These are phyloP conservation scores for Malassezia sympodialis DNA, from an alignment of 1,284 basidiomycete species.

Conservation along the genomic window DNA sequence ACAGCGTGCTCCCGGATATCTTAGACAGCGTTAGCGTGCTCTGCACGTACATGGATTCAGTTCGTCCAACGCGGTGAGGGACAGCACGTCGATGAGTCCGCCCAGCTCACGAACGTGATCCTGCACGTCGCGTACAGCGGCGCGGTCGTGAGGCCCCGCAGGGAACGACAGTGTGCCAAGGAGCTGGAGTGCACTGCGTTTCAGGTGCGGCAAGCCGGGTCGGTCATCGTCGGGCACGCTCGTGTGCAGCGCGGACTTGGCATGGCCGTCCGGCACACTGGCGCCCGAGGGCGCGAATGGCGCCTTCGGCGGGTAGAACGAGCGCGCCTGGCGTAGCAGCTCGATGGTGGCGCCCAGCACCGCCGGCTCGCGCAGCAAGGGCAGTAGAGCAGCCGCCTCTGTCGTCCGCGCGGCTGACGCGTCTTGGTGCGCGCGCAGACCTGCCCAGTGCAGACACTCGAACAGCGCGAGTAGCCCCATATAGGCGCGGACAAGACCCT, in stretches of 20 bases:
- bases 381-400: background rate
- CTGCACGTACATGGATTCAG: slow-evolving; percentile 31
- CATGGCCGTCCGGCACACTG: background rate
- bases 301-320: slow-evolving; percentile 7
- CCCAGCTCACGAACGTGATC: slow-evolving; percentile 30
- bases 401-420: background rate
- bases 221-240: background rate
- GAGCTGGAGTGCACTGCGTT: slow-evolving; percentile 12
- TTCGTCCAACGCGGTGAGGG: slow-evolving; percentile 39
- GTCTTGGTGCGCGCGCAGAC: slow-evolving; percentile 12
- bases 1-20: slow-evolving; percentile 44
- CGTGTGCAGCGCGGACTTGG: background rate
- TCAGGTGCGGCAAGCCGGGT: slow-evolving; percentile 10
- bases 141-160: background rate
- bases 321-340: slow-evolving; percentile 2
- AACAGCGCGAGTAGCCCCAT: slow-evolving; percentile 15
- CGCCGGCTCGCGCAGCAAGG: slow-evolving; percentile 5
- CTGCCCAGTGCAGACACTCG: background rate
- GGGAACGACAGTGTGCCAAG: slow-evolving; percentile 8
- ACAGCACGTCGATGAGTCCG: slow-evolving; percentile 36
- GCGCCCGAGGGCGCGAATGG: slow-evolving; percentile 1
- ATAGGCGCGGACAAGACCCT: slow-evolving; percentile 12
- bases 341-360: slow-evolving; percentile 3
- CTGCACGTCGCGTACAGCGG: slow-evolving; percentile 21
- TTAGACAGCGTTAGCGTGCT: slow-evolving; percentile 7